A percentile compares a stretch with the other conserved stretches of the same genome.
Evolutionary conservation across 2,329 filamentous ascomycete genomes (phyloP).

Genomic region (Penicillium sp.): DNA sequence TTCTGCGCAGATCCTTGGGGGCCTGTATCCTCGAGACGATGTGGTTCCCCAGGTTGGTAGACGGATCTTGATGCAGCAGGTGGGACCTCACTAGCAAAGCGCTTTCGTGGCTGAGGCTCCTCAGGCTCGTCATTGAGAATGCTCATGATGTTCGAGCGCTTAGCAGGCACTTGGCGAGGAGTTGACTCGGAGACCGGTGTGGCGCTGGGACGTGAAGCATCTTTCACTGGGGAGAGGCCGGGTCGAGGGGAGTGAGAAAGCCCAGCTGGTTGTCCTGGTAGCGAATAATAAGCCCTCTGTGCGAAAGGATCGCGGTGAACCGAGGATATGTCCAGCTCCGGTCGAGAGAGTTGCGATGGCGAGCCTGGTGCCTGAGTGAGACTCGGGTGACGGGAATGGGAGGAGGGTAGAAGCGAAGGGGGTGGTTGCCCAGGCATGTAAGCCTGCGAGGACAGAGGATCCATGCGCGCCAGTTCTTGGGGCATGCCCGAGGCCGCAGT

Average conservation of each 20-base stretch:
- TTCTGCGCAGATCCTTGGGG: conserved; percentile 27
- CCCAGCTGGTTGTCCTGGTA: conserved; percentile 28
- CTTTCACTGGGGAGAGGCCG: conserved; percentile 39
- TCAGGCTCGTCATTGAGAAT: conserved; percentile 52
- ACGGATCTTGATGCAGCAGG: conserved; percentile 28
- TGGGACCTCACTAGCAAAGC: conserved; percentile 44
- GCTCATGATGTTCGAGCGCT: conserved; percentile 53
- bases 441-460: conserved; percentile 32
- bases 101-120: conserved; percentile 49
- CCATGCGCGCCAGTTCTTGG: conserved; percentile 38
- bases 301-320: conserved; percentile 38
- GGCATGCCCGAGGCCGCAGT: conserved; percentile 23
- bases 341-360: conserved; percentile 32
- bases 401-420: conserved; percentile 27
- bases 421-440: conserved; percentile 34
- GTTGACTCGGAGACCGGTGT: conserved; percentile 35
- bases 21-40: conserved; percentile 29
- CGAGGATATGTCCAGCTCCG: conserved; percentile 37
- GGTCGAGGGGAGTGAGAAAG: conserved; percentile 31
- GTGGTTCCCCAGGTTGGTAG: conserved; percentile 28
- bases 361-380: conserved; percentile 39
- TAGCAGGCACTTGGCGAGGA: conserved; percentile 46
- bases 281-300: conserved; percentile 38
- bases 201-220: conserved; percentile 35
- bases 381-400: conserved; percentile 41